A percentile compares a stretch with the other conserved stretches of the same genome.
phyloP scores from a whole-genome alignment of 192 early-diverging fungal species.

The Umbelopsis isabellina region DNA sequence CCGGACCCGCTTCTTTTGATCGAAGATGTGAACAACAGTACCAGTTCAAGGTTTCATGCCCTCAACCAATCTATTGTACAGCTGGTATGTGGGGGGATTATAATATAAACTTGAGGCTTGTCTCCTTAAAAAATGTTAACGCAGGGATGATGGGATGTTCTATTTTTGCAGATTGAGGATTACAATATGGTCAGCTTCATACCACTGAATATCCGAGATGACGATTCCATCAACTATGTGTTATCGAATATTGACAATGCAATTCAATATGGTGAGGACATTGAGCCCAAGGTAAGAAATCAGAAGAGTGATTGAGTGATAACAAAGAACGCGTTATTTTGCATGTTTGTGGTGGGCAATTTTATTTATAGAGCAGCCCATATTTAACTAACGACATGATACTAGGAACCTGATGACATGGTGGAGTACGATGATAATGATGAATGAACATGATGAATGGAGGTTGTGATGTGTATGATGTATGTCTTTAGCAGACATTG shows the following conservation, averaged over 20 bases:
- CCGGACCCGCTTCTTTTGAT: conserved; percentile 86
- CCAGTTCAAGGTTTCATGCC: conserved; percentile 76
- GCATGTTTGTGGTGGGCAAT: not conserved
- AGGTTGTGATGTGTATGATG: no score
- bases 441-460: not conserved
- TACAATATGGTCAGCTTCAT: conserved; percentile 97
- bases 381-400: conserved; percentile 8
- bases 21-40: conserved; percentile 79
- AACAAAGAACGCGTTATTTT: not conserved
- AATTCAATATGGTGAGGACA: conserved; percentile 96
- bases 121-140: not conserved
- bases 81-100: conserved; percentile 52
- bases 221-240: conserved; percentile 88
- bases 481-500: not conserved
- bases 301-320: no score
- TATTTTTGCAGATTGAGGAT: conserved; percentile 77
- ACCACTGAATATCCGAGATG: conserved; percentile 92
- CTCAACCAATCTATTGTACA: conserved; percentile 90
- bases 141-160: conserved; percentile 9
- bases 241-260: conserved; percentile 92
- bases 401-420: conserved; percentile 38
- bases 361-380: not conserved
- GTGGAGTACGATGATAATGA: conserved; percentile 35
- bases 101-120: not conserved
- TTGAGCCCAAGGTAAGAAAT: conserved; percentile 81